Base-by-base conservation (phyloP, 129 eudicot genomes). In the Ambrosia artemisiifolia region DNA sequence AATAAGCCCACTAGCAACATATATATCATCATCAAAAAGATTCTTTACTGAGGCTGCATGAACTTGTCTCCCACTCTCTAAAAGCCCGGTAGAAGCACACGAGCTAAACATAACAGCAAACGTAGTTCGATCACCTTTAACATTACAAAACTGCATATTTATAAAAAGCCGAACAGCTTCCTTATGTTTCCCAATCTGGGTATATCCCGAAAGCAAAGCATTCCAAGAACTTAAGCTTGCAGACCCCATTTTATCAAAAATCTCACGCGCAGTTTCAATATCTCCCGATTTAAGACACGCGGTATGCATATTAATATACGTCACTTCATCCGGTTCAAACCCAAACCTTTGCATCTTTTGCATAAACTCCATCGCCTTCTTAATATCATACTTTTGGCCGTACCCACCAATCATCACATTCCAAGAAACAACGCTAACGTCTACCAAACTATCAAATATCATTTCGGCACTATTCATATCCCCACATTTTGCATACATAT, bases 151-250 rank as follows among this genome's bases (percentile, higher is more conserved):
- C 69, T 92, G 98, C 96, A 92, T 92, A 34, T 87, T 87, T 66
- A 91, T 88, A 72, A 92, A 92, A 48, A 88, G 84, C 80, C 57
- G 73, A 24, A 87, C 68, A 44, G 86, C 95, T 63, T 89, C 90
- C 65, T 55, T 78, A 60, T 81, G 83, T 35, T 80, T 74, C 66
- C 76, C 91, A 72, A 65, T 83, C 53, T 89, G 95, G 65, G 82
- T 79, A 89, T 77, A 92, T 2, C 95, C 95, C 4, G 96, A 87
- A 53, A 89, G 85, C 60, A 92, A 80, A 50, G 96, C 86, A 82
- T 92, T 92, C 96, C 96, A 92, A 69, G 95, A 88, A 64, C 75
- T 73, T 73, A 92, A 75, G 62, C 82, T 81, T 18, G 96, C 94
- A 57, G 54, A 56, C 7, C 73, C 63, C 87, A 92, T 88, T 53